phyloP scores from a whole-genome alignment of 2,329 filamentous ascomycete genomes.

The Epichloe bromicola region DNA sequence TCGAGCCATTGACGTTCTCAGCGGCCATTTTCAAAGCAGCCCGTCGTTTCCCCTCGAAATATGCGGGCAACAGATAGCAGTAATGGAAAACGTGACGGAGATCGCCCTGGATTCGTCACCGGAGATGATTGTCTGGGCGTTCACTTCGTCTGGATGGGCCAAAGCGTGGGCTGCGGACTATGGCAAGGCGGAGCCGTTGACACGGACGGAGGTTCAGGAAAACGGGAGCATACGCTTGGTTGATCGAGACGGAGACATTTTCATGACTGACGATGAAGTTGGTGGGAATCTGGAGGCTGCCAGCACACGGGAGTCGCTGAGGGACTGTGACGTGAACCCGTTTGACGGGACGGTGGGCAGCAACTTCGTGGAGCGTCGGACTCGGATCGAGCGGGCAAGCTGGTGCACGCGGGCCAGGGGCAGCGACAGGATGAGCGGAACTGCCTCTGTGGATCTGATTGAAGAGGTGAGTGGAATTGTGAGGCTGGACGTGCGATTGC shows the following conservation, averaged over 20 bases:
- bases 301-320: neutral
- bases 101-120: constrained; percentile 20
- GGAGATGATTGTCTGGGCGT: constrained; percentile 23
- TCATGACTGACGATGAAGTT: constrained; percentile 12
- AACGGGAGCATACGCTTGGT: constrained; percentile 20
- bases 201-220: constrained; percentile 13
- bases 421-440: constrained; percentile 11
- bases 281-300: neutral
- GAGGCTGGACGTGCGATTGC: constrained; percentile 26
- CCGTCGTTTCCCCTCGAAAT: constrained; percentile 18
- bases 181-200: constrained; percentile 10
- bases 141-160: constrained; percentile 21
- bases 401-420: constrained; percentile 3
- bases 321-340: constrained; percentile 2
- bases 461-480: constrained; percentile 23
- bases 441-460: constrained; percentile 18
- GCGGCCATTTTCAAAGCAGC: constrained; percentile 8
- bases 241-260: constrained; percentile 18
- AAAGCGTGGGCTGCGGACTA: constrained; percentile 19
- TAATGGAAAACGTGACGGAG: constrained; percentile 19
- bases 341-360: constrained; percentile 7
- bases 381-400: constrained; percentile 4
- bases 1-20: constrained; percentile 10
- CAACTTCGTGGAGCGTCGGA: constrained; percentile 4
- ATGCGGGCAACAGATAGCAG: constrained; percentile 17